Evolutionary conservation across 2,329 filamentous ascomycete species (phyloP).

Genomic region (Trichoderma atrobrunneum): DNA sequence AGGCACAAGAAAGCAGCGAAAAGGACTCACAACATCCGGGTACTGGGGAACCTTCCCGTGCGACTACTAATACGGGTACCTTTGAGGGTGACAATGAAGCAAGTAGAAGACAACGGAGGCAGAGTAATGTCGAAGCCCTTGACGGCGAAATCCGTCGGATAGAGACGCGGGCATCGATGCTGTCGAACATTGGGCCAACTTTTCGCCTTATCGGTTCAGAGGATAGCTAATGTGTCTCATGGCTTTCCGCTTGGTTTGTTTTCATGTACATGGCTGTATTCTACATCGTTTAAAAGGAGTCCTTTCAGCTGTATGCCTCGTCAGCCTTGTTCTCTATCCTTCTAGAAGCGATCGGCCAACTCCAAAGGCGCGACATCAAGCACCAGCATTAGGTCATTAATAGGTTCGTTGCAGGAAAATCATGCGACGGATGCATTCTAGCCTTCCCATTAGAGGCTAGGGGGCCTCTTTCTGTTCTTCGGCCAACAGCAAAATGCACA

Average conservation of each 20-base stretch:
- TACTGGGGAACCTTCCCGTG: not conserved
- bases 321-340: not conserved
- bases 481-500: not conserved
- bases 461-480: not conserved
- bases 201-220: conserved; percentile 18
- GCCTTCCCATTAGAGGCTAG: not conserved
- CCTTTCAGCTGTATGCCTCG: not conserved
- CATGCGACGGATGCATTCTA: not conserved
- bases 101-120: not conserved
- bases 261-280: not conserved
- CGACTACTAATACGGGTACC: not conserved
- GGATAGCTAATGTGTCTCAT: not conserved
- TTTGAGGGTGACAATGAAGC: not conserved
- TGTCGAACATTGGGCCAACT: conserved; percentile 15
- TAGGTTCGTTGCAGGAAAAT: not conserved
- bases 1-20: not conserved
- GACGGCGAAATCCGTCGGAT: conserved; percentile 17
- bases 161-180: conserved; percentile 17
- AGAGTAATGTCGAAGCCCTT: conserved; percentile 11
- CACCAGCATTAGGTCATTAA: not conserved
- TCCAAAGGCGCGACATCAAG: not conserved
- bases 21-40: not conserved
- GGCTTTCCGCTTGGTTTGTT: not conserved
- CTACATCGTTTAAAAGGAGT: not conserved
- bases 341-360: not conserved